Percentiles rank a stretch among this genome's conserved stretches.
These are phyloP conservation scores for Alternaria consortialis DNA, from an alignment of 2,329 filamentous ascomycete genomes.

Conservation along the genomic window DNA sequence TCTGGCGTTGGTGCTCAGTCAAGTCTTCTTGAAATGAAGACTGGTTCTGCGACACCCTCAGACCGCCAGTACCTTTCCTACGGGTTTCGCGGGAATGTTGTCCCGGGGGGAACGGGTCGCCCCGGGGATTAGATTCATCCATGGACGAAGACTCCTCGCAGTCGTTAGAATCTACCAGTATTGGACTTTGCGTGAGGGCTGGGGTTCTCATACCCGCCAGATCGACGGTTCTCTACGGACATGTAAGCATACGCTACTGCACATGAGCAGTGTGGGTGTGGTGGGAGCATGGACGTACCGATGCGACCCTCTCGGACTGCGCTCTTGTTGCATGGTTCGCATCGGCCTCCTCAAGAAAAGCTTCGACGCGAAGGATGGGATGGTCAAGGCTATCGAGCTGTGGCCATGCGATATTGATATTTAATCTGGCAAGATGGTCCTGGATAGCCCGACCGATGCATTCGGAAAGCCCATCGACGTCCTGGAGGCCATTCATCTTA, in stretches of 20 bases:
- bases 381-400: conserved; percentile 32
- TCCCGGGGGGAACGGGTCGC: conserved; percentile 1
- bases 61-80: conserved; percentile 40
- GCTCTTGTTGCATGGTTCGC: conserved; percentile 14
- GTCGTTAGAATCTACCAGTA: conserved; percentile 14
- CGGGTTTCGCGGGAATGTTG: conserved; percentile 16
- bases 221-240: conserved; percentile 36
- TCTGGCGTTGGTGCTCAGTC: conserved; percentile 45
- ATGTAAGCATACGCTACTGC: conserved; percentile 15
- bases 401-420: conserved; percentile 37
- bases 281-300: conserved; percentile 27
- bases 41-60: conserved; percentile 39
- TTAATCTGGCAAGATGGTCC: conserved; percentile 37
- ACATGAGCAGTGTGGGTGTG: neutral
- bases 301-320: conserved; percentile 38
- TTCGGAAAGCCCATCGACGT: conserved; percentile 42
- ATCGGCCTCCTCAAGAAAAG: conserved; percentile 42
- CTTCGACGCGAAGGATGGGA: conserved; percentile 42
- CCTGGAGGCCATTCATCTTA: conserved; percentile 28
- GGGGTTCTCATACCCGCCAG: conserved; percentile 37
- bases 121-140: conserved; percentile 15
- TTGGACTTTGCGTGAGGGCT: conserved; percentile 33
- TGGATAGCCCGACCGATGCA: conserved; percentile 42
- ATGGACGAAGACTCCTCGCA: conserved; percentile 12
- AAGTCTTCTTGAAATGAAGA: conserved; percentile 37